Evolutionary conservation across 176 grass and related monocot species (phyloP).

Genomic region (Stipa capillata): DNA sequence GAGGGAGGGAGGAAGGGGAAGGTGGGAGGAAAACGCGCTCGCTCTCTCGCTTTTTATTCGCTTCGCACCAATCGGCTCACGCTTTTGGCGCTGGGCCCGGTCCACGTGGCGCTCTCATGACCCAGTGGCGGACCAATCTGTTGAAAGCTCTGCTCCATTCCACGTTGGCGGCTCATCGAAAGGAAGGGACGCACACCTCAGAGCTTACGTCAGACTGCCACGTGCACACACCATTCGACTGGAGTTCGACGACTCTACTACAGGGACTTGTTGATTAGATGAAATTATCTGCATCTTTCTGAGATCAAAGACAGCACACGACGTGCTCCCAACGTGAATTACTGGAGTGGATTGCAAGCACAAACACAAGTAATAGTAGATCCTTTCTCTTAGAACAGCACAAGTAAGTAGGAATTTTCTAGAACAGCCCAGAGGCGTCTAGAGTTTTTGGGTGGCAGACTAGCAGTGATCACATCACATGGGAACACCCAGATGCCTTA

Average conservation of each 20-base stretch:
- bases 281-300: neutral
- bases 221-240: too few relatives aligned
- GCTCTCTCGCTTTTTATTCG: slow-evolving; percentile 25
- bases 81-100: slow-evolving; percentile 7
- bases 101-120: neutral
- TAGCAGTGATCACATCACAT: neutral
- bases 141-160: too few relatives aligned
- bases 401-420: too few relatives aligned
- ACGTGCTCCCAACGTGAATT: too few relatives aligned
- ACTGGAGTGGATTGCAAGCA: too few relatives aligned
- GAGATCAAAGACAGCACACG: neutral
- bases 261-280: too few relatives aligned
- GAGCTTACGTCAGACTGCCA: neutral
- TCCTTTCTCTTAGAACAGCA: neutral
- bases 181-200: neutral
- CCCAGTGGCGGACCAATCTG: too few relatives aligned
- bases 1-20: neutral
- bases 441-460: neutral
- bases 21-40: slow-evolving; percentile 2
- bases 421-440: neutral
- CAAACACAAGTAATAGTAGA: too few relatives aligned
- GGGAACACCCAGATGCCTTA: neutral
- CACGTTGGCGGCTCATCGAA: neutral
- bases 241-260: too few relatives aligned
- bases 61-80: neutral